Conservation (phyloP, 305 asterid species). For the Fraxinus angustifolia region DNA sequence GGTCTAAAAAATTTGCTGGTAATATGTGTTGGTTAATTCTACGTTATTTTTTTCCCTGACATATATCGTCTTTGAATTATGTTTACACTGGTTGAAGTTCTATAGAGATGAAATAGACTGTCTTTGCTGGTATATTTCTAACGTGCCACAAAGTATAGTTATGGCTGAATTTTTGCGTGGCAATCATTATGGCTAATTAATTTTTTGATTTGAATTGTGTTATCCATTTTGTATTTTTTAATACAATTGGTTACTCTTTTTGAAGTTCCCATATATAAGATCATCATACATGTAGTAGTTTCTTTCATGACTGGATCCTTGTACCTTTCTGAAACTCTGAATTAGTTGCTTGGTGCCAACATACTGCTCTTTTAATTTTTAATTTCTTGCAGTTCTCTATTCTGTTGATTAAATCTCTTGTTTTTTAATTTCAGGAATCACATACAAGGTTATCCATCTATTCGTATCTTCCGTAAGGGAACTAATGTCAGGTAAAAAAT, state of each 20-base stretch:
- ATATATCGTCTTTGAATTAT: conserved; percentile 10
- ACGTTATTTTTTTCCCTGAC: not conserved
- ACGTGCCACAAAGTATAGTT: not conserved
- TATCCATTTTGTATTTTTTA: conserved; percentile 13
- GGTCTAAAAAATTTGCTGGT: not conserved
- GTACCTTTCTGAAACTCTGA: not conserved
- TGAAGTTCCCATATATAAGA: not conserved
- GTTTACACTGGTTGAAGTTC: not conserved
- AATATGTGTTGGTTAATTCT: not conserved
- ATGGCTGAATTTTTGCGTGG: not conserved
- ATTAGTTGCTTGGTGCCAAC: conserved; percentile 9
- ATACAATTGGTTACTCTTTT: conserved; percentile 10
- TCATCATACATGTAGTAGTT: not conserved
- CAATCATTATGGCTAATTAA: not conserved
- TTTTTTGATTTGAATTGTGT: conserved; percentile 17
- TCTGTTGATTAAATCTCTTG: conserved; percentile 24
- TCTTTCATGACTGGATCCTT: not conserved
- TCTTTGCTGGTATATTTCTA: conserved; percentile 8
- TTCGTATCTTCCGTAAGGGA: conserved; percentile 92
- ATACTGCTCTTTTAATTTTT: not conserved
- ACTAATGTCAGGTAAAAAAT: conserved; percentile 63
- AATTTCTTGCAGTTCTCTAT: conserved; percentile 20
- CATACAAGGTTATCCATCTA: conserved; percentile 93
- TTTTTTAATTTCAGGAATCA: conserved; percentile 69
- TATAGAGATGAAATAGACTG: not conserved